Evolutionary conservation across 306 rosid genomes (phyloP).

Genomic region (Quercus mongolica): DNA sequence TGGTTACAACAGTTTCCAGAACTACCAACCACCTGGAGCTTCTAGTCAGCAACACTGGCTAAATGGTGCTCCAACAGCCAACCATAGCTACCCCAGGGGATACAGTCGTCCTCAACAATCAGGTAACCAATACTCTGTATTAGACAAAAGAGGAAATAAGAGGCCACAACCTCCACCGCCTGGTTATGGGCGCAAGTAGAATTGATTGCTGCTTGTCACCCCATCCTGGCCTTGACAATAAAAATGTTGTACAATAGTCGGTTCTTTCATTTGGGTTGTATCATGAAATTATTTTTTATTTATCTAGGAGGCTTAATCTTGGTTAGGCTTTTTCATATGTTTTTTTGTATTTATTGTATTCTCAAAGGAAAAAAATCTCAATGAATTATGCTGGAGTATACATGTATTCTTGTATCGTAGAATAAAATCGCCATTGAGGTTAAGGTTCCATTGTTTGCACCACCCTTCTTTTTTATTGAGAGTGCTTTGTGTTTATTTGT

Average conservation of each 20-base stretch:
- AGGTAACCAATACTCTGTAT: conserved; percentile 48
- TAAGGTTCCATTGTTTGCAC: not conserved
- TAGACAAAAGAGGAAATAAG: conserved; percentile 52
- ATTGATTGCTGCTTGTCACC: conserved; percentile 3
- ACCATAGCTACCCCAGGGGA: conserved; percentile 31
- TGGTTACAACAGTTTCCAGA: conserved; percentile 34
- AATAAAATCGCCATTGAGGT: not conserved
- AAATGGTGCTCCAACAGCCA: conserved; percentile 35
- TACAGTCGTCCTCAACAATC: conserved; percentile 40
- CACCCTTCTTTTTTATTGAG: not conserved
- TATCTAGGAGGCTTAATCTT: not conserved
- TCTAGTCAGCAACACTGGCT: conserved; percentile 17
- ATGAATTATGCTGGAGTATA: not conserved
- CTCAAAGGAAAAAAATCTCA: not conserved
- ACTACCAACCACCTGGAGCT: conserved; percentile 35
- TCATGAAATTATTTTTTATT: not conserved
- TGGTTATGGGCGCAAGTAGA: conserved; percentile 43
- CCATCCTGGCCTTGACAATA: not conserved
- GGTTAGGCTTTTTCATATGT: not conserved
- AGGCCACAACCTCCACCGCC: conserved; percentile 44
- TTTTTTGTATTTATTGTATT: not conserved
- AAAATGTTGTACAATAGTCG: conserved; percentile 37
- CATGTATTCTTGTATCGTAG: not conserved
- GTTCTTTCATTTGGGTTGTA: conserved; percentile 9
- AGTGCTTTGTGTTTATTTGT: too few relatives aligned